phyloP scores from a whole-genome alignment of 2,329 filamentous ascomycete genomes.

The Aspergillus clavatus region DNA sequence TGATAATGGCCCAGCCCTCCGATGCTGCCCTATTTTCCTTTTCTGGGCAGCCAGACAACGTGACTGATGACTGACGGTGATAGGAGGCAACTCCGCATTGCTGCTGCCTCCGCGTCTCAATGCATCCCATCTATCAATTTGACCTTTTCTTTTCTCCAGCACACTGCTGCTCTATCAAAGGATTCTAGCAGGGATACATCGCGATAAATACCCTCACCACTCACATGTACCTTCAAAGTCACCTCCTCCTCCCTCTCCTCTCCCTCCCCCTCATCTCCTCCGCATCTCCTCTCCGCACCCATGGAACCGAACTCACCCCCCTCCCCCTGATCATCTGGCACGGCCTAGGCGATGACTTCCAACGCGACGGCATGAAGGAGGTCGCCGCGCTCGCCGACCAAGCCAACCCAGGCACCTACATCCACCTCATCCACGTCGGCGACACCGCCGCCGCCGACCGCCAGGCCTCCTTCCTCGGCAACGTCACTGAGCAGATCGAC shows the following conservation, averaged over 20 bases:
- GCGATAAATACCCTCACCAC: no score
- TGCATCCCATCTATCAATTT: no score
- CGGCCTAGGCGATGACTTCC: conserved; percentile 64
- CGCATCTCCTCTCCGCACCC: conserved; percentile 15
- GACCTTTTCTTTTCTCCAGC: no score
- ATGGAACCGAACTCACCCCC: conserved; percentile 42
- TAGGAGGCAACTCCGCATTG: no score
- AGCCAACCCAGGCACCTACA: conserved; percentile 75
- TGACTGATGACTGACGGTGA: no score
- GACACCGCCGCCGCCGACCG: conserved; percentile 65
- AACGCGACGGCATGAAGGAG: conserved; percentile 66
- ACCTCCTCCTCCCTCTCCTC: conserved; percentile 2
- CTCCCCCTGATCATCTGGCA: conserved; percentile 95
- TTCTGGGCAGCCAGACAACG: conserved; percentile 1
- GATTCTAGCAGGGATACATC: no score
- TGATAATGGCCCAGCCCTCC: background rate
- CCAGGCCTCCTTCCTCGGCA: conserved; percentile 83
- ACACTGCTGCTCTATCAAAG: no score
- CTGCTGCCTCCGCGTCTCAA: no score
- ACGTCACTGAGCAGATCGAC: conserved; percentile 72
- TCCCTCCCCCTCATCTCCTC: conserved; percentile 16
- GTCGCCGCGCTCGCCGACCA: conserved; percentile 68
- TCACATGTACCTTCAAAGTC: conserved; percentile 3
- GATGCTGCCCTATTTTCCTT: background rate
- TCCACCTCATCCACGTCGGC: conserved; percentile 72